phyloP scores from a whole-genome alignment of 73 alveolate genomes.

The Breviolum minutum region DNA sequence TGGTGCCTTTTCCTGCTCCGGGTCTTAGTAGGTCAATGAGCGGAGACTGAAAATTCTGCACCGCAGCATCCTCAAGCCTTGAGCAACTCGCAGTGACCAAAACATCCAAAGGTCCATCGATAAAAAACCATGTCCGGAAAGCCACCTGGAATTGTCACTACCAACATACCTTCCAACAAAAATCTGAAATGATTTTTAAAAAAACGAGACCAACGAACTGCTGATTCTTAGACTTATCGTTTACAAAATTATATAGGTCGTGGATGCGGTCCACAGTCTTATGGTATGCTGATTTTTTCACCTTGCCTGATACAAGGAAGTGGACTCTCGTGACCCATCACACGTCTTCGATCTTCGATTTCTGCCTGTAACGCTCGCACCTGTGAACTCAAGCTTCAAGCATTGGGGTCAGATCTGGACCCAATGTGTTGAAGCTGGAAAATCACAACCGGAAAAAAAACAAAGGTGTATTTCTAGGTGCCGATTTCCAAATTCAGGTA shows the following conservation, averaged over 20 bases:
- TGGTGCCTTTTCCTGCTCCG: conserved; percentile 51
- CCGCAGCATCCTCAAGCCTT: conserved; percentile 51
- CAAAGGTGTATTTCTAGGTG: no score
- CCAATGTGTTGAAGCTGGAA: no score
- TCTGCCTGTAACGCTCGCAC: conserved; percentile 29
- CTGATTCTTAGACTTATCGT: background rate
- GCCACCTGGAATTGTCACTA: no score
- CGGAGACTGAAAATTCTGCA: conserved; percentile 42
- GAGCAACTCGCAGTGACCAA: no score
- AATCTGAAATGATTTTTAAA: background rate
- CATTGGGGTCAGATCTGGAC: background rate
- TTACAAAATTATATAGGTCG: background rate
- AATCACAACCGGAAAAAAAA: no score
- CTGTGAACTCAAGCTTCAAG: background rate
- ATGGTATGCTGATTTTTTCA: background rate
- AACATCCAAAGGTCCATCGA: background rate
- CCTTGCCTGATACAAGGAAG: conserved; percentile 49
- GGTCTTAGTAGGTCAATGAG: conserved; percentile 79
- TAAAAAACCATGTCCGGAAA: no score
- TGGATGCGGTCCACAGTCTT: background rate
- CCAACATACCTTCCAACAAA: background rate
- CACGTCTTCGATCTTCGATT: conserved; percentile 3
- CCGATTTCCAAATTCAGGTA: no score
- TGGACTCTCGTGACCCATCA: background rate
- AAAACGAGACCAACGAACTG: background rate